Percentiles rank a stretch among this genome's conserved stretches.
Evolutionary conservation across 2,329 filamentous ascomycete genomes (phyloP).

Genomic region (Fusarium kyushuense): DNA sequence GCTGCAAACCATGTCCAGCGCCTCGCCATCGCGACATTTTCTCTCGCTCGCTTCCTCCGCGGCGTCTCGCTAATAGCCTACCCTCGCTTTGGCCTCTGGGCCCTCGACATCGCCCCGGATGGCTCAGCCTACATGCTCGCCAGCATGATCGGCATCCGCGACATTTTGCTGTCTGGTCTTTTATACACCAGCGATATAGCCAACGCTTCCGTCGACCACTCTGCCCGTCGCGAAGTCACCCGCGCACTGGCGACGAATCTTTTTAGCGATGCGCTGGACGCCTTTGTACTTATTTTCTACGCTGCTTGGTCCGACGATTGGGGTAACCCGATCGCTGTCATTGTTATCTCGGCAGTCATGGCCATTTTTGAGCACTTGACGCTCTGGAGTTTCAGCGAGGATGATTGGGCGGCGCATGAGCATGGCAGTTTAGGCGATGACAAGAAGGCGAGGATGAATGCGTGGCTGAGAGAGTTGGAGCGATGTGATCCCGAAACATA

Average conservation of each 20-base stretch:
- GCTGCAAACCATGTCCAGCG: conserved; percentile 39
- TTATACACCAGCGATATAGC: conserved; percentile 45
- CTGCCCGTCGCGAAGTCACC: conserved; percentile 46
- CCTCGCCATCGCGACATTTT: conserved; percentile 43
- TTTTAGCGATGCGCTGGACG: conserved; percentile 52
- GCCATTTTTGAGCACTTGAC: conserved; percentile 51
- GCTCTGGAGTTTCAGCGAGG: conserved; percentile 51
- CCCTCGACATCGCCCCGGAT: conserved; percentile 48
- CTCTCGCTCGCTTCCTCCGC: conserved; percentile 46
- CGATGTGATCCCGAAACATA: conserved; percentile 23
- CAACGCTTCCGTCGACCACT: conserved; percentile 19
- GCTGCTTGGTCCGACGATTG: conserved; percentile 50
- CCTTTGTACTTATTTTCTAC: conserved; percentile 52
- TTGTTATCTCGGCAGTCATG: conserved; percentile 48
- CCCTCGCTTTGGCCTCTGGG: conserved; percentile 48
- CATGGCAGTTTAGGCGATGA: conserved; percentile 45
- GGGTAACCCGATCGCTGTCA: conserved; percentile 48
- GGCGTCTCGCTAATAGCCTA: conserved; percentile 48
- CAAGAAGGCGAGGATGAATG: conserved; percentile 50
- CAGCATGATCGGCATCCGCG: conserved; percentile 50
- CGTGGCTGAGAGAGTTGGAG: conserved; percentile 50
- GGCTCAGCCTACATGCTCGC: conserved; percentile 49
- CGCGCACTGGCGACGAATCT: conserved; percentile 50
- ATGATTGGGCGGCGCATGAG: conserved; percentile 40
- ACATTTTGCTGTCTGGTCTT: conserved; percentile 49